These are phyloP conservation scores for Clarireedia monteithiana DNA, from an alignment of 2,329 filamentous ascomycete genomes.

Conservation along the genomic window DNA sequence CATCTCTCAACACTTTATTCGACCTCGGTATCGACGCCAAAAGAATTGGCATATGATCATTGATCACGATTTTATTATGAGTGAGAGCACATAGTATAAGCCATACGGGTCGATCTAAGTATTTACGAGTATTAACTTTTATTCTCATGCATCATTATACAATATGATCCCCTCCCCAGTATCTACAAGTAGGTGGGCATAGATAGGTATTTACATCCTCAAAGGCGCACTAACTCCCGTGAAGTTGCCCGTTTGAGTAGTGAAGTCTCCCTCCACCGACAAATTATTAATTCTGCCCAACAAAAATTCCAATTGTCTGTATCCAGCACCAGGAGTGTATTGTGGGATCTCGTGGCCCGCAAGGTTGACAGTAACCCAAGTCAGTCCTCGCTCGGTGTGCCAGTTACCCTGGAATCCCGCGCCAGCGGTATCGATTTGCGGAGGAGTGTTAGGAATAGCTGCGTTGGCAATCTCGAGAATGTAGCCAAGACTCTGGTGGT, in stretches of 20 bases:
- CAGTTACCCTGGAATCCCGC: slow-evolving; percentile 37
- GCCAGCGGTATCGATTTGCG: slow-evolving; percentile 23
- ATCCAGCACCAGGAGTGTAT: slow-evolving; percentile 49
- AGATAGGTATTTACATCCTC: background rate
- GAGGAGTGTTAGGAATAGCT: slow-evolving; percentile 11
- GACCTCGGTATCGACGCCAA: too few relatives aligned
- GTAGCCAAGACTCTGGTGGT: slow-evolving; percentile 44
- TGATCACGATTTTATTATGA: too few relatives aligned
- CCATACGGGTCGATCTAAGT: too few relatives aligned
- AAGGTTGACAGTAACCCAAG: slow-evolving; percentile 46
- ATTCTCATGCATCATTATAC: too few relatives aligned
- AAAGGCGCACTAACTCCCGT: slow-evolving; percentile 14
- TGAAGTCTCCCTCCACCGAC: slow-evolving; percentile 21
- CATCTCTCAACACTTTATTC: too few relatives aligned
- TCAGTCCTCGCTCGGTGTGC: slow-evolving; percentile 55
- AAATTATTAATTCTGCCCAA: slow-evolving; percentile 49
- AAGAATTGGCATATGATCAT: too few relatives aligned
- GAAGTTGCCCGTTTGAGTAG: slow-evolving; percentile 23
- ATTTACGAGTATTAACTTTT: too few relatives aligned
- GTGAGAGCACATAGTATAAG: too few relatives aligned
- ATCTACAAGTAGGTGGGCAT: background rate
- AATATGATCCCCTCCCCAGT: background rate
- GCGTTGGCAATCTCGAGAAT: slow-evolving; percentile 29
- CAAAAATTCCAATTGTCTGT: slow-evolving; percentile 54
- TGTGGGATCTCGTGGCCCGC: slow-evolving; percentile 48